These are phyloP conservation scores for Adenanthera pavonina DNA, from an alignment of 306 rosid genomes.

Conservation along the genomic window DNA sequence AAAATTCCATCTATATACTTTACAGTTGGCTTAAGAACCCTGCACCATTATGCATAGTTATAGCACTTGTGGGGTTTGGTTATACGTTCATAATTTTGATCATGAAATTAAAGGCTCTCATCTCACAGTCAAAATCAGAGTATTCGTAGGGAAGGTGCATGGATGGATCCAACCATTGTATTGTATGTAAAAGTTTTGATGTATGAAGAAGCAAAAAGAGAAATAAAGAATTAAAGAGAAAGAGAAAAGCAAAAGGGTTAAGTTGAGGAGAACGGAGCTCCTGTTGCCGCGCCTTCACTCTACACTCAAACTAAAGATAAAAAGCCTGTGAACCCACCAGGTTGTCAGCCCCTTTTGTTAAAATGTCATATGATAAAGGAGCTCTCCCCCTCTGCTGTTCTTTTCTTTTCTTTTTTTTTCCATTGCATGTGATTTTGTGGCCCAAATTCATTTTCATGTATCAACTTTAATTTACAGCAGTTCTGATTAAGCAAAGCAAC, in stretches of 20 bases:
- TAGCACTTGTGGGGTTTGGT: not conserved
- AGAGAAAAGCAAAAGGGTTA: conserved; percentile 13
- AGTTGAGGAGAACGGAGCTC: conserved; percentile 29
- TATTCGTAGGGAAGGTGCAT: conserved; percentile 18
- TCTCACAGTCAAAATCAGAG: not conserved
- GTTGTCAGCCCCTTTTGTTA: conserved; percentile 33
- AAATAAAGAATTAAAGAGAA: conserved; percentile 17
- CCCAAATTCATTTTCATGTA: conserved; percentile 16
- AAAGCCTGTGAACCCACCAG: conserved; percentile 35
- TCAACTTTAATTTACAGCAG: conserved; percentile 39
- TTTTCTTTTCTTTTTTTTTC: not conserved
- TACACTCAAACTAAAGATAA: conserved; percentile 26
- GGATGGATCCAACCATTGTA: conserved; percentile 12
- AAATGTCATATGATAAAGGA: conserved; percentile 24
- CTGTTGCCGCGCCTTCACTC: conserved; percentile 26
- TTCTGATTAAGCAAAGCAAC: conserved; percentile 30
- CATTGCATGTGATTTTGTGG: conserved; percentile 31
- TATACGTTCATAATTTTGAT: not conserved
- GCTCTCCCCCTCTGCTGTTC: conserved; percentile 8
- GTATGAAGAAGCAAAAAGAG: conserved; percentile 8
- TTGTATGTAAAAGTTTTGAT: not conserved
- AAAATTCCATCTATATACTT: too few species aligned
- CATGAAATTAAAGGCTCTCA: conserved; percentile 4
- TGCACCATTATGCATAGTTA: not conserved
- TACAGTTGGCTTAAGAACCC: conserved; percentile 18